Evolutionary conservation across 257 asterid genomes (phyloP).

Genomic region (Mitragyna speciosa): DNA sequence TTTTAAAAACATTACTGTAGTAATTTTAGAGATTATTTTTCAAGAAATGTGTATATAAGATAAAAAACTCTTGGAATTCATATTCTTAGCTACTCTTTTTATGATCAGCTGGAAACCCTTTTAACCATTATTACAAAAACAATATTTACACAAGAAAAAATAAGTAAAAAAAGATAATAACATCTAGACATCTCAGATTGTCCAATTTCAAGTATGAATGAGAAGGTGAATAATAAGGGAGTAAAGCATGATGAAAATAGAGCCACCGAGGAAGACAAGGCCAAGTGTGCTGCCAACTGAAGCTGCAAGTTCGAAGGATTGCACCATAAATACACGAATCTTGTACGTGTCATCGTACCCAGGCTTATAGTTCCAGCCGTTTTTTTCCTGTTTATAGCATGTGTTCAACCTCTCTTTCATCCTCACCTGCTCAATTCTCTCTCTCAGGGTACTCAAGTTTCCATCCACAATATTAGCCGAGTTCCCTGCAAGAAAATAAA

Average conservation of each 20-base stretch:
- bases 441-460: constrained; percentile 32
- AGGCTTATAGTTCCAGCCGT: constrained; percentile 48
- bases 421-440: constrained; percentile 41
- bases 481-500: constrained; percentile 28
- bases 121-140: not conserved
- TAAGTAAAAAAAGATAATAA: not conserved
- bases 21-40: too few relatives aligned
- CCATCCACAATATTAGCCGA: constrained; percentile 41
- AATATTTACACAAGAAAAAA: not conserved
- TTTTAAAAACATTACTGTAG: too few relatives aligned
- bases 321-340: constrained; percentile 17
- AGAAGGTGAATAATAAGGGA: constrained; percentile 19
- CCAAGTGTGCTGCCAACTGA: constrained; percentile 28
- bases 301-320: constrained; percentile 29
- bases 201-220: not conserved
- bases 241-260: constrained; percentile 37
- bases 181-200: not conserved
- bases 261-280: constrained; percentile 39
- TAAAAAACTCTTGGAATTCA: too few relatives aligned
- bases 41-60: too few relatives aligned
- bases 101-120: not conserved
- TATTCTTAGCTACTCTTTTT: not conserved
- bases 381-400: constrained; percentile 2
- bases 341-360: constrained; percentile 34
- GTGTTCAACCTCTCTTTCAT: constrained; percentile 33